Evolutionary conservation across 441 rosid species (phyloP), one percentile per base, ranked within the genome.

Genomic region (Adansonia gregorii): DNA sequence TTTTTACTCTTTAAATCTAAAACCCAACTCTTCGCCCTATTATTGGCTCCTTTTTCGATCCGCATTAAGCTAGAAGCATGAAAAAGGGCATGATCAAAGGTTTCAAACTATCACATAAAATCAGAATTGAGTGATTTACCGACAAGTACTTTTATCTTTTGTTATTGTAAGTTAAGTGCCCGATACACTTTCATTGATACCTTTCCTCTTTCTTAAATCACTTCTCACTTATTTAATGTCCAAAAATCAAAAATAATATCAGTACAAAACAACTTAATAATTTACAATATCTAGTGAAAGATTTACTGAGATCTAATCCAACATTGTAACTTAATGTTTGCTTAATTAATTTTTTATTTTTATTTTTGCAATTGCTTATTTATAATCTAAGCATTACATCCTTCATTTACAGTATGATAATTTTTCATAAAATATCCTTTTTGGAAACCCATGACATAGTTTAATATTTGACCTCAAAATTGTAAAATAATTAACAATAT

Each of bases 381-480:
- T 74, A 51, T 71, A 71, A 69, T 12, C 17, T 63, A 78, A 76
- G 73, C 61, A 78, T 80, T 82, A 65, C 83, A 77, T 63, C 83
- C 71, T 67, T 79, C 78, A 63, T 61, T 72, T 70, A 51, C 41
- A 61, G 4, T 75, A 58, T 67, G 43, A 46, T 67, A 70, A 67
- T 46, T 43, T 71, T 66, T 78, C 70, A 41, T 49, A 45, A 72
- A 63, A 63, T 22, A 61, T 52, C 66, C 55, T 45, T 80, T 84
- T 75, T 61, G 68, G 59, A 65, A 79, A 75, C 66, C 79, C 59
- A 60, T 31, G 1, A 22, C 63, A 51, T 70, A 60, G 46, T 82
- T 82, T 85, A 80, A 52, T 73, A 76, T 73, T 84, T 84, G 87
- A 82, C 83, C 65, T 60, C 39, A 35, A 79, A 70, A 63, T 73